Base-by-base conservation (phyloP, 331 rosid genomes). In the Pyracantha coccinea region DNA sequence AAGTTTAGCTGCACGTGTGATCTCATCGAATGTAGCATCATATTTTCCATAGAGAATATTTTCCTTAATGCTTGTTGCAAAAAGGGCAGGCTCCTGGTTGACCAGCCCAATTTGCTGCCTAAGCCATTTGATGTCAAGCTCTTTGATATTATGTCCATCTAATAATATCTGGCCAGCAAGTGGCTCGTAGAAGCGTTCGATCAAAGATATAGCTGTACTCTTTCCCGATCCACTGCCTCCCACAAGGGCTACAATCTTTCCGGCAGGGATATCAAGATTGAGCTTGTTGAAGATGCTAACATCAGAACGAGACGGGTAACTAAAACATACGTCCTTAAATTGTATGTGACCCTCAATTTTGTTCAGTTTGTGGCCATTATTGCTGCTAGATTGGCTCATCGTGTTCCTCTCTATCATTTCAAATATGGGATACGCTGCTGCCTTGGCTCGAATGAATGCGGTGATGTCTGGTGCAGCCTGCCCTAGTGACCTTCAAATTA, bases 221-320 rank as follows among this genome's bases (percentile, higher is more conserved):
- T 95, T 95, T 62, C 99, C 99, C 5, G 99, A 95, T 12, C 99
- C 99, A 78, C 97, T 92, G 66, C 96, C 97, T 84, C 99, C 97
- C 60, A 95, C 97, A 58, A 95, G 91, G 13, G 99, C 99, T 41
- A 92, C 76, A 76, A 89, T 89, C 85, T 95, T 95, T 33, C 97
- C 97, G 1, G 96, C 75, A 69, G 97, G 97, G 80, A 95, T 92
- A 27, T 95, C 87, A 31, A 95, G 93, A 79, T 78, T 70, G 38
- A 95, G 71, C 72, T 88, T 86, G 68, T 86, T 71, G 85, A 95
- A 92, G 67, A 95, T 87, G 16, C 8, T 44, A 27, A 92, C 90
- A 69, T 94, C 93, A 4, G 81, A 83, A 53, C 99, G 93, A 77
- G 97, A 94, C 1, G 99, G 99, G 72, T 94, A 94, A 65, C 95